Conservation (phyloP, 2,329 filamentous ascomycete genomes). For the Magnaporthiopsis poae region DNA sequence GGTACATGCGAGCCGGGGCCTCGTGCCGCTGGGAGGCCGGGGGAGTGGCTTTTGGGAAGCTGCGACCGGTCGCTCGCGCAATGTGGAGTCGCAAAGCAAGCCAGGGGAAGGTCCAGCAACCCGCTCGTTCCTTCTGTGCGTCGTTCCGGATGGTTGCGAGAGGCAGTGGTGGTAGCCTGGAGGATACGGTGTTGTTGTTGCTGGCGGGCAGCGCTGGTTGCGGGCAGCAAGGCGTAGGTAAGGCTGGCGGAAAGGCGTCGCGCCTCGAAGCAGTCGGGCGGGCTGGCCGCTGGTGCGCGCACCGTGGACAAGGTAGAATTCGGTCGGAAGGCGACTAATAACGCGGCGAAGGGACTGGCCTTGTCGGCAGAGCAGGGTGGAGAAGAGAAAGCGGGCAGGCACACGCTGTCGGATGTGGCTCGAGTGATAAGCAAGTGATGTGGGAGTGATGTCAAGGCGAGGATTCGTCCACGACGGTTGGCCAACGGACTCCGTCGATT, state of each 20-base stretch:
- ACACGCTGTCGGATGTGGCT: neutral
- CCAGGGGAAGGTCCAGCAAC: neutral
- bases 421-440: neutral
- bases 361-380: neutral
- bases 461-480: neutral
- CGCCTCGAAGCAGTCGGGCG: neutral
- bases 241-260: neutral
- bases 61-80: neutral
- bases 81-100: neutral
- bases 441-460: neutral
- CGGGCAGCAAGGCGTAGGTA: neutral
- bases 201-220: too few relatives aligned
- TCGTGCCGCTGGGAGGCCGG: neutral
- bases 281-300: too few relatives aligned
- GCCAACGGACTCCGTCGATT: neutral
- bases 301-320: neutral
- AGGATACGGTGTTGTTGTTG: neutral
- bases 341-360: neutral
- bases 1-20: conserved; percentile 9
- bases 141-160: neutral
- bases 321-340: neutral
- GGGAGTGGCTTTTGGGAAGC: neutral
- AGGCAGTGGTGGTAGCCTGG: too few relatives aligned
- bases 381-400: too few relatives aligned
- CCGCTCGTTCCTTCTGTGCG: neutral